phyloP scores from a whole-genome alignment of 768 basidiomycete genomes.

The Goffeauzyma gilvescens region DNA sequence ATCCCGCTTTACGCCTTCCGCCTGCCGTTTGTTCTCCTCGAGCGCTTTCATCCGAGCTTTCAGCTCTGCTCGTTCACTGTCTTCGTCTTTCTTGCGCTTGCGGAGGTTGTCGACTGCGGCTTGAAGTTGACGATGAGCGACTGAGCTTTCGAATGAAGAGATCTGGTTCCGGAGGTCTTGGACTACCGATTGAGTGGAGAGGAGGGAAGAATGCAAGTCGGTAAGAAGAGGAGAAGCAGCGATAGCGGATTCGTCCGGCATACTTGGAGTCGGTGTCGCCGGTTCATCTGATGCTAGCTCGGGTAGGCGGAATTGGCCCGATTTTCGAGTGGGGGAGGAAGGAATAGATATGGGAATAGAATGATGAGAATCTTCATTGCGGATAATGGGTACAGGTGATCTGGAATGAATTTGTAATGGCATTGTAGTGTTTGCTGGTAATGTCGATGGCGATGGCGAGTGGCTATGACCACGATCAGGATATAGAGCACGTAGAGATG shows the following conservation, averaged over 20 bases:
- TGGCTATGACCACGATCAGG: no score
- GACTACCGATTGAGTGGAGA: slow-evolving; percentile 17
- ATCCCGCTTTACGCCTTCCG: slow-evolving; percentile 61
- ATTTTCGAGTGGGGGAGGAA: no score
- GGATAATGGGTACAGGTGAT: no score
- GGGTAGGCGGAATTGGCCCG: no score
- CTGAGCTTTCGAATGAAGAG: slow-evolving; percentile 14
- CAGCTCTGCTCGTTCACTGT: slow-evolving; percentile 53
- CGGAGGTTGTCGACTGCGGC: slow-evolving; percentile 54
- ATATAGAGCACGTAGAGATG: no score
- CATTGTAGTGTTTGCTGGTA: no score
- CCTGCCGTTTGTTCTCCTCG: slow-evolving; percentile 67
- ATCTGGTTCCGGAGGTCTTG: slow-evolving; percentile 3
- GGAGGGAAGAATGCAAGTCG: slow-evolving; percentile 21
- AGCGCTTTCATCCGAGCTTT: slow-evolving; percentile 65
- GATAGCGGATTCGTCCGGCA: background rate
- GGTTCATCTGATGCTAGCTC: no score
- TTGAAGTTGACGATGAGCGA: slow-evolving; percentile 44
- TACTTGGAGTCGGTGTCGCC: no score
- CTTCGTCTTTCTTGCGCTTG: slow-evolving; percentile 61
- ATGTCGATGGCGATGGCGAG: no score
- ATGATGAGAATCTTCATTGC: no score
- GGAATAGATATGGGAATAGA: no score
- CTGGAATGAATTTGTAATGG: no score
- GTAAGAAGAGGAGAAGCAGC: slow-evolving; percentile 18